Conservation (phyloP, 2,329 filamentous ascomycete species). For the Cladosporium halotolerans region DNA sequence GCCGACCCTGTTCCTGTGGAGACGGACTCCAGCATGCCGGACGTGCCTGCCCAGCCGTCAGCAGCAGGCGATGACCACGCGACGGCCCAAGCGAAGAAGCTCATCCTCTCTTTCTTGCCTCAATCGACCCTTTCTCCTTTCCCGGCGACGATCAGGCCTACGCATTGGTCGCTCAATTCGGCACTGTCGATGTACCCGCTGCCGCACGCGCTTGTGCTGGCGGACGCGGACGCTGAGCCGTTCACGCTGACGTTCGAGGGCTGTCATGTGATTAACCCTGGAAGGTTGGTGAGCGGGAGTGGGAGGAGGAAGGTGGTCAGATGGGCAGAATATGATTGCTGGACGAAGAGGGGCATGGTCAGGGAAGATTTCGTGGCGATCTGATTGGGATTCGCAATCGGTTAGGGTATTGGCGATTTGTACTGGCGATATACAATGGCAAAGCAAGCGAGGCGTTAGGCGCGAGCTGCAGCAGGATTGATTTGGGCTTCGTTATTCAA, state of each 20-base stretch:
- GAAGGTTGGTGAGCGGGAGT: conserved; percentile 59
- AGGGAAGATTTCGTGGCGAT: conserved; percentile 47
- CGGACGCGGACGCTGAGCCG: conserved; percentile 72
- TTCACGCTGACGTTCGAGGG: conserved; percentile 92
- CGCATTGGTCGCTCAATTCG: conserved; percentile 81
- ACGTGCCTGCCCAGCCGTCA: background rate
- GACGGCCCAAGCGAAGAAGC: conserved; percentile 26
- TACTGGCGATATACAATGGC: too few species aligned
- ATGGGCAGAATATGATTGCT: conserved; percentile 83
- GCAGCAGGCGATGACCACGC: background rate
- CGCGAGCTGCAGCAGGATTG: too few species aligned
- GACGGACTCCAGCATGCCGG: background rate
- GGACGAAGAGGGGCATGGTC: conserved; percentile 53
- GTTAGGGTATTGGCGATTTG: too few species aligned
- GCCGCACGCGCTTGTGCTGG: conserved; percentile 74
- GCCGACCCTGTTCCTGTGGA: conserved; percentile 7
- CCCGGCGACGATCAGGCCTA: conserved; percentile 67
- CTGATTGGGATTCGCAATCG: too few species aligned
- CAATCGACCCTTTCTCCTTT: conserved; percentile 88
- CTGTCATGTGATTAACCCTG: conserved; percentile 92
- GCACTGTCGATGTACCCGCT: conserved; percentile 79
- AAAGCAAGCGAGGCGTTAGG: too few species aligned
- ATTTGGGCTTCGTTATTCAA: too few species aligned
- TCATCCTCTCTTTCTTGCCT: conserved; percentile 87
- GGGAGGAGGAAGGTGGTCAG: conserved; percentile 57